These are phyloP conservation scores for Plasmodium coatneyi DNA, from an alignment of 169 alveolate genomes.

Conservation along the genomic window DNA sequence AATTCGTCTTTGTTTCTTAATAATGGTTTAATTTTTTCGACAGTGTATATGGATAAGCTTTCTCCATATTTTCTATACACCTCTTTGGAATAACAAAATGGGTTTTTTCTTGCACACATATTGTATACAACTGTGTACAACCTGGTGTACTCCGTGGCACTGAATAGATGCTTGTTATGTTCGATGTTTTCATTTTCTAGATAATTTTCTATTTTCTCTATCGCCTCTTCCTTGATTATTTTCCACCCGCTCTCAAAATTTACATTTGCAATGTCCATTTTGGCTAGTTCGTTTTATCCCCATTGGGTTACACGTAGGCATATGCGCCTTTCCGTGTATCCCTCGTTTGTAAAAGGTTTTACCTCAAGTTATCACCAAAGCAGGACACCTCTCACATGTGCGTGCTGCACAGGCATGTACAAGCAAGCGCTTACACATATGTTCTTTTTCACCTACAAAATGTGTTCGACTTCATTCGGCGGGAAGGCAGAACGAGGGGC, in stretches of 20 bases:
- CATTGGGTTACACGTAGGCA: neutral
- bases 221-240: conserved; percentile 67
- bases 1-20: conserved; percentile 15
- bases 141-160: conserved; percentile 77
- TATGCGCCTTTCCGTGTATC: neutral
- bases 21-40: conserved; percentile 50
- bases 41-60: conserved; percentile 48
- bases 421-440: neutral
- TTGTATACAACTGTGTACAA: conserved; percentile 78
- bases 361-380: neutral
- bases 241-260: conserved; percentile 71
- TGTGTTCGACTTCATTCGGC: neutral
- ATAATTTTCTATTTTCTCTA: conserved; percentile 67
- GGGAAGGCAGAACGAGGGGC: neutral
- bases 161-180: conserved; percentile 63
- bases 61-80: conserved; percentile 73
- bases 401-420: neutral
- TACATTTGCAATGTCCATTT: conserved; percentile 54
- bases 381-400: neutral
- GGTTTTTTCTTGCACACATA: conserved; percentile 78
- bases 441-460: neutral
- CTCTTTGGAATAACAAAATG: conserved; percentile 73
- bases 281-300: neutral
- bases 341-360: neutral
- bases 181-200: conserved; percentile 36